These are phyloP conservation scores for Fusarium sp. DNA, from an alignment of 2,329 filamentous ascomycete genomes.

Conservation along the genomic window DNA sequence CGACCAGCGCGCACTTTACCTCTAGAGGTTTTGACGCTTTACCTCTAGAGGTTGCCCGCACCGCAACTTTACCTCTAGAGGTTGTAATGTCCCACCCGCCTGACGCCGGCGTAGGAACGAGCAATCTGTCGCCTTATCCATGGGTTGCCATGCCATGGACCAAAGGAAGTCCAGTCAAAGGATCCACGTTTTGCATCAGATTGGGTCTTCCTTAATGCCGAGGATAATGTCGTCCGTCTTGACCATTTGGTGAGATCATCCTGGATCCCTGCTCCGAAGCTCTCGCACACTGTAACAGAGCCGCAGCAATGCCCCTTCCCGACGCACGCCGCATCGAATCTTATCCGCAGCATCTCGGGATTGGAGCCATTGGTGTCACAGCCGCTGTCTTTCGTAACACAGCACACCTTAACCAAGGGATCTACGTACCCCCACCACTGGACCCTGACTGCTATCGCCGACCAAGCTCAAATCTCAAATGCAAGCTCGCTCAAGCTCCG, in stretches of 20 bases:
- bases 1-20: conserved; percentile 47
- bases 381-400: conserved; percentile 16
- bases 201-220: conserved; percentile 48
- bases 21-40: conserved; percentile 47
- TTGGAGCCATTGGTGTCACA: conserved; percentile 27
- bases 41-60: conserved; percentile 49
- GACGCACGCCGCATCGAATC: conserved; percentile 31
- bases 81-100: conserved; percentile 48
- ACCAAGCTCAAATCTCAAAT: conserved; percentile 40
- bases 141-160: conserved; percentile 48
- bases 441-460: conserved; percentile 33
- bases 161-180: conserved; percentile 50
- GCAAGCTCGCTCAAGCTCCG: conserved; percentile 28
- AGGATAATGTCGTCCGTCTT: conserved; percentile 42
- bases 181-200: conserved; percentile 48
- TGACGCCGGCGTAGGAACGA: conserved; percentile 47
- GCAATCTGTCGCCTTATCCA: conserved; percentile 40
- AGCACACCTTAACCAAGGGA: conserved; percentile 31
- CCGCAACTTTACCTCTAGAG: conserved; percentile 50
- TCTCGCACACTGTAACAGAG: conserved; percentile 46
- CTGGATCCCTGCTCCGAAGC: conserved; percentile 41
- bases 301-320: conserved; percentile 42
- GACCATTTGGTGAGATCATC: conserved; percentile 29
- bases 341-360: conserved; percentile 37
- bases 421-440: conserved; percentile 37